These are phyloP conservation scores for Nemania sp. DNA, from an alignment of 2,329 filamentous ascomycete species.

Conservation along the genomic window DNA sequence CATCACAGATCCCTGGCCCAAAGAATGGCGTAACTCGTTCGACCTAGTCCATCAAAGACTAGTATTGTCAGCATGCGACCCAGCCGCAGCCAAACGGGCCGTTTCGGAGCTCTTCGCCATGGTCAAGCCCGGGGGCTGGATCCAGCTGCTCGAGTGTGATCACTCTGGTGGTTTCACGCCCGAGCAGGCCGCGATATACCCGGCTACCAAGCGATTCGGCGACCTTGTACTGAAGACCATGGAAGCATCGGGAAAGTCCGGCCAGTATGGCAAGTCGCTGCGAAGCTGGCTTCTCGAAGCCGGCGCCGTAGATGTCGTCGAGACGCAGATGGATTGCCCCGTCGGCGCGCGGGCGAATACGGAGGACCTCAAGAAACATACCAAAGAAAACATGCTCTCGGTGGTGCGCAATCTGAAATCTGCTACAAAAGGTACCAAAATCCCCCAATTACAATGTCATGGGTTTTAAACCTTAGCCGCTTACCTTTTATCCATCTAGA, in stretches of 20 bases:
- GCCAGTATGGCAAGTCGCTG: not conserved
- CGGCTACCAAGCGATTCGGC: not conserved
- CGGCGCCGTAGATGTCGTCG: not conserved
- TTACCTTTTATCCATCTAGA: not conserved
- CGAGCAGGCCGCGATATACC: not conserved
- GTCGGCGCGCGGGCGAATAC: not conserved
- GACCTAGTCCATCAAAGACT: conserved; percentile 5
- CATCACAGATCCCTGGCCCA: not conserved
- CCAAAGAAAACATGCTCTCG: not conserved
- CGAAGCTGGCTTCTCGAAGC: not conserved
- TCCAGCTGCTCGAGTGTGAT: conserved; percentile 6
- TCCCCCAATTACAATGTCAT: not conserved
- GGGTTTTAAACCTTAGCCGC: not conserved
- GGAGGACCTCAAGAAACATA: not conserved
- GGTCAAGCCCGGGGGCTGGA: conserved; percentile 12
- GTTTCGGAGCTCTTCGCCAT: not conserved
- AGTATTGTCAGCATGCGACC: not conserved
- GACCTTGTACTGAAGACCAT: not conserved
- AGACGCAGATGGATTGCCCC: not conserved
- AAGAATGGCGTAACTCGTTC: not conserved
- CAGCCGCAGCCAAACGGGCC: not conserved
- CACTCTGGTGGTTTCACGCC: not conserved
- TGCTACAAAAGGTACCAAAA: not conserved
- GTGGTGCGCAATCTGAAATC: not conserved
- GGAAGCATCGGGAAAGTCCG: not conserved